Percentiles rank a stretch among this genome's conserved stretches.
Evolutionary conservation across 768 basidiomycete genomes (phyloP).

Genomic region (Suillus discolor): DNA sequence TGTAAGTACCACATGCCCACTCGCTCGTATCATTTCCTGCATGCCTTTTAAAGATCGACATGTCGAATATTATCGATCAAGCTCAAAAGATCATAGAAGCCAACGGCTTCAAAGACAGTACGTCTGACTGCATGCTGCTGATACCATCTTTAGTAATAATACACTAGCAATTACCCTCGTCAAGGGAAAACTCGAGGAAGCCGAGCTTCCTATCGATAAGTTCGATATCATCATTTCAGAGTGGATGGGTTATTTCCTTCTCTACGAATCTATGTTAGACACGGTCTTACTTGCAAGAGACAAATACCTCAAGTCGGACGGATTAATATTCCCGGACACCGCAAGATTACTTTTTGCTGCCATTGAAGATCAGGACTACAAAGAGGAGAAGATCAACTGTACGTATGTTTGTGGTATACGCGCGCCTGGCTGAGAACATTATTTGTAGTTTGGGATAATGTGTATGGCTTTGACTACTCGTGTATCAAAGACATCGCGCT

Average conservation of each 20-base stretch:
- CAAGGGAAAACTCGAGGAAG: constrained; percentile 97
- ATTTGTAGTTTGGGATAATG: constrained; percentile 93
- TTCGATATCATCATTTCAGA: constrained; percentile 99
- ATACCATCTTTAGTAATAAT: constrained; percentile 11
- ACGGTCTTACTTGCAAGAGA: constrained; percentile 96
- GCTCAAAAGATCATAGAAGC: constrained; percentile 95
- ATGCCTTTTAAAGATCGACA: constrained; percentile 75
- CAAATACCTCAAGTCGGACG: constrained; percentile 90
- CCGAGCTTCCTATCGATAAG: constrained; percentile 82
- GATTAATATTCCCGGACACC: constrained; percentile 94
- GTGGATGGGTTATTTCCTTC: constrained; percentile 99
- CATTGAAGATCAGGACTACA: constrained; percentile 99
- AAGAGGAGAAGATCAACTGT: constrained; percentile 99
- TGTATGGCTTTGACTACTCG: constrained; percentile 99
- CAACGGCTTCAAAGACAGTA: constrained; percentile 95
- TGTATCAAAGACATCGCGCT: constrained; percentile 99
- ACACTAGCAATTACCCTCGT: constrained; percentile 85
- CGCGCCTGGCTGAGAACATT: constrained; percentile 7
- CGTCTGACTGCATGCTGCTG: constrained; percentile 33
- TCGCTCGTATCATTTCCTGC: constrained; percentile 12
- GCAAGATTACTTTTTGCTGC: constrained; percentile 93
- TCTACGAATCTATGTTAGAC: constrained; percentile 99
- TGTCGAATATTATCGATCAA: constrained; percentile 99
- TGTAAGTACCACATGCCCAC: constrained; percentile 45
- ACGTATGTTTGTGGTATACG: background rate